Conservation (phyloP, 176 grass and related monocot species). For the Elaeis guineensis region DNA sequence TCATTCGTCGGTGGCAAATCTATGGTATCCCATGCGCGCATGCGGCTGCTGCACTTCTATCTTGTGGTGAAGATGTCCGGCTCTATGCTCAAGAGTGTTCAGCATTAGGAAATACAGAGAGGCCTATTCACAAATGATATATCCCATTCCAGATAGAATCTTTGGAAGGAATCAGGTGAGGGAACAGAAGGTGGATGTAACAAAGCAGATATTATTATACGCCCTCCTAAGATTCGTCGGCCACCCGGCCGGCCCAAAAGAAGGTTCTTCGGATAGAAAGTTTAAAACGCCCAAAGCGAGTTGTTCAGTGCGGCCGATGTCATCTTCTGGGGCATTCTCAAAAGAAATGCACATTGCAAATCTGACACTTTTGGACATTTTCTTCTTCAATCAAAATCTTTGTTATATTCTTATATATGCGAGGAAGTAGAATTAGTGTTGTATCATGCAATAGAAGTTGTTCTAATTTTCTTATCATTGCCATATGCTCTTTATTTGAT, state of each 20-base stretch:
- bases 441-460: too few species aligned
- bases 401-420: conserved; percentile 1
- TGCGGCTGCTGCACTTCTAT: conserved; percentile 76
- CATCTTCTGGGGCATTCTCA: conserved; percentile 94
- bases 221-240: conserved; percentile 64
- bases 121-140: conserved; percentile 68
- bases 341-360: conserved; percentile 71
- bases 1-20: conserved; percentile 85
- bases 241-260: conserved; percentile 96
- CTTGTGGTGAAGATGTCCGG: conserved; percentile 78
- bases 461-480: too few species aligned
- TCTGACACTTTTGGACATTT: conserved; percentile 25
- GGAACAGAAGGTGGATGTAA: conserved; percentile 23
- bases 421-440: neutral
- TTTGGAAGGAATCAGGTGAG: conserved; percentile 41
- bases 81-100: conserved; percentile 70
- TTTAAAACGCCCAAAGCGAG: conserved; percentile 80
- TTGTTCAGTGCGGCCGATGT: conserved; percentile 82
- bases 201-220: conserved; percentile 55
- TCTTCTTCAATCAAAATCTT: neutral
- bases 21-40: conserved; percentile 95
- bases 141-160: conserved; percentile 56
- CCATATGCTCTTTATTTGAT: too few species aligned
- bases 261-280: conserved; percentile 94
- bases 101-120: conserved; percentile 69